These are phyloP conservation scores for Colletotrichum tanaceti DNA, from an alignment of 2,329 filamentous ascomycete genomes.

Conservation along the genomic window DNA sequence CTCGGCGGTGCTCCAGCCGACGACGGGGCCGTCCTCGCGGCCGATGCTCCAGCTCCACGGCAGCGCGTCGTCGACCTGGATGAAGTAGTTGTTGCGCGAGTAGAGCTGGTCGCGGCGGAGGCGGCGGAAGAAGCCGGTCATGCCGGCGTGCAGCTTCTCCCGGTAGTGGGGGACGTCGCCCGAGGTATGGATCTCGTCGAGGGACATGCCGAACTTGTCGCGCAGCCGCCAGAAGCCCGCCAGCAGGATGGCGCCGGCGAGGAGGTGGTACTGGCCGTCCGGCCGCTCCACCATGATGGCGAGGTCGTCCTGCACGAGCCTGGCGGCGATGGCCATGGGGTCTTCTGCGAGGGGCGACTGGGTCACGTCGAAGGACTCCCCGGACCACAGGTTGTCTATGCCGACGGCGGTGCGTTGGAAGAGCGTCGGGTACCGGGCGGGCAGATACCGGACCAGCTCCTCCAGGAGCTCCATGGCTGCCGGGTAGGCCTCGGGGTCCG, in stretches of 20 bases:
- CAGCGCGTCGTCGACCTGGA: slow-evolving; percentile 84
- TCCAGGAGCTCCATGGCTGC: slow-evolving; percentile 81
- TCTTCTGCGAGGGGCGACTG: slow-evolving; percentile 76
- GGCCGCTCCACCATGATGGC: slow-evolving; percentile 83
- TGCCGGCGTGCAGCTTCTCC: slow-evolving; percentile 78
- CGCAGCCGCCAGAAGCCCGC: slow-evolving; percentile 85
- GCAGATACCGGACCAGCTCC: slow-evolving; percentile 77
- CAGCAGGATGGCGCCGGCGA: slow-evolving; percentile 80
- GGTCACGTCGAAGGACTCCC: slow-evolving; percentile 77
- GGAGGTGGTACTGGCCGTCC: slow-evolving; percentile 84
- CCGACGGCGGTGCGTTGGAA: slow-evolving; percentile 73
- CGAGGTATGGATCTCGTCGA: slow-evolving; percentile 82
- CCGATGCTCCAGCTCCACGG: slow-evolving; percentile 84
- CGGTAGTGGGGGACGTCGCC: slow-evolving; percentile 80
- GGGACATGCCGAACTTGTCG: slow-evolving; percentile 83
- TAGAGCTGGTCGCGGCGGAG: slow-evolving; percentile 74
- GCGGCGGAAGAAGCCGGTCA: slow-evolving; percentile 83
- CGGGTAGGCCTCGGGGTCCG: slow-evolving; percentile 75
- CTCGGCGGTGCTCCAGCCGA: slow-evolving; percentile 81
- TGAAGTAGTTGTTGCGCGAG: slow-evolving; percentile 83
- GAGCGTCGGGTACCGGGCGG: slow-evolving; percentile 78
- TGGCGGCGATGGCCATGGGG: slow-evolving; percentile 79
- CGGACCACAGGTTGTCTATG: slow-evolving; percentile 77
- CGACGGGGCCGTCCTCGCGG: slow-evolving; percentile 70
- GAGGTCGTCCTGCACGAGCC: slow-evolving; percentile 83